Evolutionary conservation across 2,329 filamentous ascomycete genomes (phyloP).

Genomic region (Alternaria novae-zelandiae): DNA sequence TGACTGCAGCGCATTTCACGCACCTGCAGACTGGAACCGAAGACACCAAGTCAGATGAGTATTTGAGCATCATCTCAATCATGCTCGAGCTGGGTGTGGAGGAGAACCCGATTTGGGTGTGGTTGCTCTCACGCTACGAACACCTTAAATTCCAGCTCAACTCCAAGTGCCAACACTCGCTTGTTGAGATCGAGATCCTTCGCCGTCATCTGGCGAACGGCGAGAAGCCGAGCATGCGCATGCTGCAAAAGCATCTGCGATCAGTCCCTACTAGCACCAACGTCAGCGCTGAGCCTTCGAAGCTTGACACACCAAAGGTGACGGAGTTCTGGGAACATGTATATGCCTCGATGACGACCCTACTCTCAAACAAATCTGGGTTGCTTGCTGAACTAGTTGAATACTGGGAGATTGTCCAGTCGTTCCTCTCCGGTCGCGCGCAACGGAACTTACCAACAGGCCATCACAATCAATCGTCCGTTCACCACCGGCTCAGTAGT

Average conservation of each 20-base stretch:
- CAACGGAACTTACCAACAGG: conserved; percentile 81
- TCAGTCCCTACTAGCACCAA: conserved; percentile 70
- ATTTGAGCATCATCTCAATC: conserved; percentile 88
- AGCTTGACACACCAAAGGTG: conserved; percentile 79
- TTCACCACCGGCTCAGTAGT: conserved; percentile 79
- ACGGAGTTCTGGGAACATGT: conserved; percentile 95
- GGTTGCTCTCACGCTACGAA: conserved; percentile 89
- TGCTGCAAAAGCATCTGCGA: conserved; percentile 77
- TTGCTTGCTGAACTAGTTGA: conserved; percentile 88
- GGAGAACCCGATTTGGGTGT: conserved; percentile 95
- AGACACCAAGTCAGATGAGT: conserved; percentile 71
- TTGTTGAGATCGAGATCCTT: conserved; percentile 90
- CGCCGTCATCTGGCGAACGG: conserved; percentile 77
- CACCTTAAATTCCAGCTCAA: conserved; percentile 86
- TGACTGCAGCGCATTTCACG: conserved; percentile 70
- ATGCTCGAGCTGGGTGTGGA: conserved; percentile 93
- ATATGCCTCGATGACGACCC: conserved; percentile 71
- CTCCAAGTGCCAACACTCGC: conserved; percentile 80
- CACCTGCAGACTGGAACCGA: conserved; percentile 56
- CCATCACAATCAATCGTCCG: conserved; percentile 79
- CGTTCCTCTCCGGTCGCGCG: conserved; percentile 85
- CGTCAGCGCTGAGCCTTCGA: conserved; percentile 60
- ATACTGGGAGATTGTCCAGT: conserved; percentile 91
- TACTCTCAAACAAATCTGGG: conserved; percentile 77
- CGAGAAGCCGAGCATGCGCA: conserved; percentile 72